phyloP scores from a whole-genome alignment of 164 flowering plant species.

The Nelumbo lutea region DNA sequence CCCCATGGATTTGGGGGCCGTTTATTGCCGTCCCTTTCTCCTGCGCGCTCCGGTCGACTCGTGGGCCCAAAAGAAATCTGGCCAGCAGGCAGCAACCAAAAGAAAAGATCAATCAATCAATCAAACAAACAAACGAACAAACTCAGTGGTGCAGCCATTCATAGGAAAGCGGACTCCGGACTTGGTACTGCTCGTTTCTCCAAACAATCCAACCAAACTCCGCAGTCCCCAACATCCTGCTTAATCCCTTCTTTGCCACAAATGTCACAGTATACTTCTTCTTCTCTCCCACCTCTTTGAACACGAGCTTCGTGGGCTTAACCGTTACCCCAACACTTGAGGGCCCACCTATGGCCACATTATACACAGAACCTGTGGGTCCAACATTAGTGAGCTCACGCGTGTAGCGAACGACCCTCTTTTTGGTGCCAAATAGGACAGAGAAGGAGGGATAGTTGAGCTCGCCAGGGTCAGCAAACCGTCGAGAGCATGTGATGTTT shows the following conservation, averaged over 20 bases:
- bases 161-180: conserved; percentile 54
- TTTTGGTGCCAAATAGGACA: conserved; percentile 32
- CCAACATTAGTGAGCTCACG: conserved; percentile 62
- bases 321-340: conserved; percentile 33
- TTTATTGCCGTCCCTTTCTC: too few relatives aligned
- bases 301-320: conserved; percentile 42
- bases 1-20: too few relatives aligned
- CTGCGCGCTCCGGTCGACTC: too few relatives aligned
- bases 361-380: conserved; percentile 29
- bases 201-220: conserved; percentile 52
- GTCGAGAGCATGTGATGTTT: conserved; percentile 39
- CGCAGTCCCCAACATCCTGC: background rate
- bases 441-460: conserved; percentile 72
- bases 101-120: too few relatives aligned
- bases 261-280: conserved; percentile 53
- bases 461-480: conserved; percentile 40
- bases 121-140: too few relatives aligned
- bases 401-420: conserved; percentile 41
- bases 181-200: conserved; percentile 41
- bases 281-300: conserved; percentile 45
- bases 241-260: conserved; percentile 26
- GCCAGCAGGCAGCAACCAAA: too few relatives aligned
- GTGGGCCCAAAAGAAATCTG: too few relatives aligned
- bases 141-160: conserved; percentile 31
- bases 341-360: conserved; percentile 35